phyloP scores from a whole-genome alignment of 768 basidiomycete genomes.

The Lactarius sanguifluus region DNA sequence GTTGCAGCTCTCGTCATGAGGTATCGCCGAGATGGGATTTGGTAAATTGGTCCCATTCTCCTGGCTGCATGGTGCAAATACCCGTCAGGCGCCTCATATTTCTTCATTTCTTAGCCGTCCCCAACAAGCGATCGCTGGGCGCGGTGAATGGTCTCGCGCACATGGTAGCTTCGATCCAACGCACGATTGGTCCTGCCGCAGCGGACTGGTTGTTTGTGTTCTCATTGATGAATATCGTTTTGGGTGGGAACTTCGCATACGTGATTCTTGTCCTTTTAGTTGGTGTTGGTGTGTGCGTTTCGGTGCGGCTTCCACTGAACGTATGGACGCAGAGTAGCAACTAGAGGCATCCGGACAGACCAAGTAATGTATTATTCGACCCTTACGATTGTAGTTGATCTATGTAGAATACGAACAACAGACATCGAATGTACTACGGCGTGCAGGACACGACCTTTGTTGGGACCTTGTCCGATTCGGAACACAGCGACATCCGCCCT shows the following conservation, averaged over 20 bases:
- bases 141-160: slow-evolving; percentile 59
- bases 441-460: neutral
- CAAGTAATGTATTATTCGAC: neutral
- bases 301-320: neutral
- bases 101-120: slow-evolving; percentile 65
- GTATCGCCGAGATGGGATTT: neutral
- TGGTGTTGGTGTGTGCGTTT: neutral
- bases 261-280: neutral
- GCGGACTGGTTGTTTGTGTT: slow-evolving; percentile 66
- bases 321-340: neutral
- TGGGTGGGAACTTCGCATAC: neutral
- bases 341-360: neutral
- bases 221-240: slow-evolving; percentile 43
- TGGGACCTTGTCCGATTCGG: neutral
- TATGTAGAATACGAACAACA: neutral
- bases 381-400: neutral
- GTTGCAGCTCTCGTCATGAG: neutral
- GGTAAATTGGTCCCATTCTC: neutral
- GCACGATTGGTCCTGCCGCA: slow-evolving; percentile 50
- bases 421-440: neutral
- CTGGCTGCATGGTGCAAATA: too few species aligned
- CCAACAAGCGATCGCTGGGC: slow-evolving; percentile 62
- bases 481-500: neutral
- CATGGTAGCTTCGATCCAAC: slow-evolving; percentile 40
- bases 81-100: slow-evolving; percentile 58